Conservation (phyloP, 2,329 filamentous ascomycete genomes). For the Colletotrichum sp. region DNA sequence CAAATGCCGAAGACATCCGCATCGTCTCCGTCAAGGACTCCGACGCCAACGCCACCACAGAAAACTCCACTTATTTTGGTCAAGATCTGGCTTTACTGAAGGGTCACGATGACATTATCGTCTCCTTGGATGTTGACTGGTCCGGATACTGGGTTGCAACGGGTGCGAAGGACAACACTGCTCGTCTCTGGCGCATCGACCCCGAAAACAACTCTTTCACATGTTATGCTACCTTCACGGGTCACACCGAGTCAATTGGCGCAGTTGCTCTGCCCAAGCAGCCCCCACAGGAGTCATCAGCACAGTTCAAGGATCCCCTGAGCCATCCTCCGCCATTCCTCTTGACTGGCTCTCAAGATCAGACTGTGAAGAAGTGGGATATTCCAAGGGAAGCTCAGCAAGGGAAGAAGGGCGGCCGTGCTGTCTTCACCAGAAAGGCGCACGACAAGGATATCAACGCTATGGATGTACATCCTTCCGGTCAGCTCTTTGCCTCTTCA, state of each 20-base stretch:
- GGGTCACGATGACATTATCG: conserved; percentile 94
- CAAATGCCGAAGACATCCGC: conserved; percentile 92
- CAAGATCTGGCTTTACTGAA: conserved; percentile 86
- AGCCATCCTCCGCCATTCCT: conserved; percentile 83
- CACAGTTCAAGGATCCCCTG: conserved; percentile 75
- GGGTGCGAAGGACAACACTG: conserved; percentile 95
- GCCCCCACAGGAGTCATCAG: conserved; percentile 70
- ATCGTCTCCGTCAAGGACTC: conserved; percentile 74
- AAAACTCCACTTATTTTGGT: conserved; percentile 72
- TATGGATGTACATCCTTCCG: conserved; percentile 77
- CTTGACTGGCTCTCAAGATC: conserved; percentile 92
- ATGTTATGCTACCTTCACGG: conserved; percentile 84
- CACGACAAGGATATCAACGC: conserved; percentile 99
- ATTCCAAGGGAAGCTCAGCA: conserved; percentile 63
- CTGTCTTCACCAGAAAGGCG: conserved; percentile 88
- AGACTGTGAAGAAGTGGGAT: conserved; percentile 95
- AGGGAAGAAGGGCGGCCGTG: conserved; percentile 60
- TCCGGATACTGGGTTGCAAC: conserved; percentile 97
- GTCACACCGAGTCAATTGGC: conserved; percentile 92
- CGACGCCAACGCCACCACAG: conserved; percentile 32
- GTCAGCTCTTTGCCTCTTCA: conserved; percentile 89
- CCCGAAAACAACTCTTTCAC: conserved; percentile 74
- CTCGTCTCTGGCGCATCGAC: conserved; percentile 88
- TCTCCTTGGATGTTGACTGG: conserved; percentile 93
- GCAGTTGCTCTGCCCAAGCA: conserved; percentile 83